phyloP scores from a whole-genome alignment of 139 green algal species.

The Pycnococcus provasolii region DNA sequence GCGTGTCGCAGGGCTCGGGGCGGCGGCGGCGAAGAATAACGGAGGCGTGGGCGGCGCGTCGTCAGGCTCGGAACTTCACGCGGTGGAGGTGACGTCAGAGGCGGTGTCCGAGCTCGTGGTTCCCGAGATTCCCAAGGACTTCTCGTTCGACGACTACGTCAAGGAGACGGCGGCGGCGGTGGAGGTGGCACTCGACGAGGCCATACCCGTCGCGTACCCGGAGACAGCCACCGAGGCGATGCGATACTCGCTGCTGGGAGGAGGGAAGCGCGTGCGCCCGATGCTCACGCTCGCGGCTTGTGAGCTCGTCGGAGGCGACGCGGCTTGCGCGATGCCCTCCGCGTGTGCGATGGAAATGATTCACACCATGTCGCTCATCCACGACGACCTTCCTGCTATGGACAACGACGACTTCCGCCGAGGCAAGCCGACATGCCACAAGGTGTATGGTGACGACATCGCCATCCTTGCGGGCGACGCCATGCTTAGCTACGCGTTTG shows the following conservation, averaged over 20 bases:
- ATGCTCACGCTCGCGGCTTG: conserved; percentile 86
- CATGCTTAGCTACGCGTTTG: conserved; percentile 83
- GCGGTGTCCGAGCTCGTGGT: not conserved
- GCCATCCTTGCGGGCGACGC: conserved; percentile 95
- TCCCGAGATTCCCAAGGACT: not conserved
- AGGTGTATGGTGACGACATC: conserved; percentile 92
- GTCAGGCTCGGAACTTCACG: too few relatives aligned
- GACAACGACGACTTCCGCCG: conserved; percentile 98
- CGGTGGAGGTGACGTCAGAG: too few relatives aligned
- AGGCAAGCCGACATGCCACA: conserved; percentile 88
- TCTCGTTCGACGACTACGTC: conserved; percentile 34
- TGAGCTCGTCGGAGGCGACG: conserved; percentile 77
- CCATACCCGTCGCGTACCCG: conserved; percentile 73
- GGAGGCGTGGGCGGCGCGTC: too few relatives aligned
- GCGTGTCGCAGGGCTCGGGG: too few relatives aligned
- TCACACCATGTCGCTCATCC: conserved; percentile 94
- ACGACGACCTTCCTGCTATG: conserved; percentile 94
- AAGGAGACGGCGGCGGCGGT: conserved; percentile 24
- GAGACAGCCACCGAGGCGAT: conserved; percentile 84
- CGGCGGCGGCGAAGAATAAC: too few relatives aligned
- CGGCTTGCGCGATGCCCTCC: conserved; percentile 33
- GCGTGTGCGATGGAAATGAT: conserved; percentile 97
- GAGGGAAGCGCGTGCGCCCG: conserved; percentile 91
- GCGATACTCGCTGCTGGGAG: conserved; percentile 85
- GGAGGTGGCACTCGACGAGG: conserved; percentile 48